These are phyloP conservation scores for Fusarium musae DNA, from an alignment of 2,329 filamentous ascomycete genomes.

Conservation along the genomic window DNA sequence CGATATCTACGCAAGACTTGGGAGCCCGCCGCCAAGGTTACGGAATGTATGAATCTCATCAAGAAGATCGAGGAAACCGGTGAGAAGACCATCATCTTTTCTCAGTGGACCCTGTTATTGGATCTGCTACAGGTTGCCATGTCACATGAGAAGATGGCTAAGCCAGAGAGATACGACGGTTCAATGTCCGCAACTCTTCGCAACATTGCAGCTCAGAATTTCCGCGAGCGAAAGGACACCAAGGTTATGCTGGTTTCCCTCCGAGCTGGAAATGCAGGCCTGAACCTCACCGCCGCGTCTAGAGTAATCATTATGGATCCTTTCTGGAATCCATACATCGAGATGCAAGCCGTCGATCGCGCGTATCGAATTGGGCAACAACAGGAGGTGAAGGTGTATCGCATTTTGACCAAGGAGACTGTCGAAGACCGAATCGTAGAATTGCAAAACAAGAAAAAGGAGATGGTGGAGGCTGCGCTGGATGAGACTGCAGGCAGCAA, in stretches of 20 bases:
- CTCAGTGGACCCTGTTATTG: constrained; percentile 81
- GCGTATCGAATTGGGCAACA: constrained; percentile 88
- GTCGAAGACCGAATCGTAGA: constrained; percentile 88
- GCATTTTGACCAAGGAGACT: constrained; percentile 79
- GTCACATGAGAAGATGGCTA: constrained; percentile 70
- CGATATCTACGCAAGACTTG: constrained; percentile 74
- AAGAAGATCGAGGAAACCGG: constrained; percentile 69
- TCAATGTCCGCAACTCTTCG: constrained; percentile 77
- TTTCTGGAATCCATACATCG: constrained; percentile 94
- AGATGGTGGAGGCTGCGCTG: constrained; percentile 80
- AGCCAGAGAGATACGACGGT: constrained; percentile 81
- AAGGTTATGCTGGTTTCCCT: constrained; percentile 85
- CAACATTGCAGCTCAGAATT: constrained; percentile 72
- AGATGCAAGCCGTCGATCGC: constrained; percentile 91
- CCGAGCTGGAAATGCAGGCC: constrained; percentile 82
- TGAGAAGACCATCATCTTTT: constrained; percentile 80
- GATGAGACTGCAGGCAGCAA: constrained; percentile 77
- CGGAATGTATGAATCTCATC: constrained; percentile 79
- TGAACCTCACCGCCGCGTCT: constrained; percentile 85
- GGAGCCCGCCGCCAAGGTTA: constrained; percentile 83
- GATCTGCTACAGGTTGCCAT: constrained; percentile 78
- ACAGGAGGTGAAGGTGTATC: constrained; percentile 79
- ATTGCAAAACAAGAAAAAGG: constrained; percentile 81
- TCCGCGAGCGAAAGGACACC: constrained; percentile 72
- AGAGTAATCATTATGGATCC: constrained; percentile 92